These are phyloP conservation scores for Mediolabrus comicus DNA, from an alignment of 108 stramenopile species.

Conservation along the genomic window DNA sequence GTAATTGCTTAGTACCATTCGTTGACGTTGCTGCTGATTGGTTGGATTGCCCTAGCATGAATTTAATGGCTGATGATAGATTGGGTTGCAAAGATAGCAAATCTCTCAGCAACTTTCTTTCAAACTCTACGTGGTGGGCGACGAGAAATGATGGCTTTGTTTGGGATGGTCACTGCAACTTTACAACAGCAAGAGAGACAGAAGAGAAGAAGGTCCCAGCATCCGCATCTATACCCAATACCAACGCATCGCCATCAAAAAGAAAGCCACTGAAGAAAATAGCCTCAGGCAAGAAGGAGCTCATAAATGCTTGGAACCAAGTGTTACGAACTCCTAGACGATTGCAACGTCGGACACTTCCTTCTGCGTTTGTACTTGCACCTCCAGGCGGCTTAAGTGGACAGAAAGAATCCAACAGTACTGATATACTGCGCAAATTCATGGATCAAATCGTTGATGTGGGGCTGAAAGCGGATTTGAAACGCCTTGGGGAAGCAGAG, in stretches of 20 bases:
- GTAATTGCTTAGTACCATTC: slow-evolving; percentile 83
- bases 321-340: slow-evolving; percentile 70
- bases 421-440: slow-evolving; percentile 74
- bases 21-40: slow-evolving; percentile 84
- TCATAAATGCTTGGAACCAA: slow-evolving; percentile 84
- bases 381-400: slow-evolving; percentile 1
- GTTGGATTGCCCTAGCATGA: slow-evolving; percentile 41
- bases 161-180: slow-evolving; percentile 82
- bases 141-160: slow-evolving; percentile 48
- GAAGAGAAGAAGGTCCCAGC: background rate
- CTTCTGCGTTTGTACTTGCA: slow-evolving; percentile 3
- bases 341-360: slow-evolving; percentile 6
- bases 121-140: slow-evolving; percentile 77
- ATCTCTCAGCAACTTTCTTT: slow-evolving; percentile 56
- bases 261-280: slow-evolving; percentile 8
- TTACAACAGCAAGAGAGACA: slow-evolving; percentile 22
- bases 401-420: slow-evolving; percentile 54
- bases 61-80: slow-evolving; percentile 4
- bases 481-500: slow-evolving; percentile 71
- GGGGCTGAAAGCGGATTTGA: slow-evolving; percentile 69
- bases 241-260: slow-evolving; percentile 4
- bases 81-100: slow-evolving; percentile 4
- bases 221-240: background rate
- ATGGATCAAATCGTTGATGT: slow-evolving; percentile 80
- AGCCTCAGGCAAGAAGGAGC: slow-evolving; percentile 74